Evolutionary conservation across 2,329 filamentous ascomycete species (phyloP).

Genomic region (Calycina herbarum): DNA sequence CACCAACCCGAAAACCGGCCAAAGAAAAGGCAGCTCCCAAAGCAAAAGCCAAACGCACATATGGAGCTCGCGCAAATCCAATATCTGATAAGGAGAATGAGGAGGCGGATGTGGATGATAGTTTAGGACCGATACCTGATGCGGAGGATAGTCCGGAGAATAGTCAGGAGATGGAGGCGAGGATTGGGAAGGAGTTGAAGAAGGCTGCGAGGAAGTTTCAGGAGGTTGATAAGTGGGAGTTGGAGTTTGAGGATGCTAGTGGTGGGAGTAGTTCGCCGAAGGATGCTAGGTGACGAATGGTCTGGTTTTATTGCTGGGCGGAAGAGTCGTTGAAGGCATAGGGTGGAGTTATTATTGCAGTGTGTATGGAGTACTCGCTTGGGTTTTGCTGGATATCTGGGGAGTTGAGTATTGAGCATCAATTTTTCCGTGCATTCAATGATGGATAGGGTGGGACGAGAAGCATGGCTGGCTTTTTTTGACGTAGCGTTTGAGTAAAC

Average conservation of each 20-base stretch:
- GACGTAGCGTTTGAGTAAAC: background rate
- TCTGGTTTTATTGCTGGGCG: too few relatives aligned
- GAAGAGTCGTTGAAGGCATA: too few relatives aligned
- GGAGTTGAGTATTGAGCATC: background rate
- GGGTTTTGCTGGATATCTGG: constrained; percentile 7
- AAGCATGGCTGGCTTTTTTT: background rate
- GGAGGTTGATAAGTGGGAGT: constrained; percentile 68
- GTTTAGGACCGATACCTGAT: constrained; percentile 46
- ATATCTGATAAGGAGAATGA: constrained; percentile 61
- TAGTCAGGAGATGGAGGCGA: constrained; percentile 41
- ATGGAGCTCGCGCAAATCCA: constrained; percentile 42
- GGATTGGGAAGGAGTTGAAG: constrained; percentile 50
- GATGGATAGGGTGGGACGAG: background rate
- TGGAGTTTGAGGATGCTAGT: constrained; percentile 65
- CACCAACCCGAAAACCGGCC: constrained; percentile 30
- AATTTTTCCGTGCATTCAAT: background rate
- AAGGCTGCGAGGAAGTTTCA: constrained; percentile 62
- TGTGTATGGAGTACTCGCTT: constrained; percentile 7
- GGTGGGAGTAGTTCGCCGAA: constrained; percentile 53
- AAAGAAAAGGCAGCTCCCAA: constrained; percentile 28
- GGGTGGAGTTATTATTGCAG: too few relatives aligned
- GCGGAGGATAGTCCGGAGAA: constrained; percentile 35
- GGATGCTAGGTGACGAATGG: constrained; percentile 46
- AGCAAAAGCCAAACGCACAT: constrained; percentile 44
- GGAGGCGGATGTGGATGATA: constrained; percentile 40